Percentiles rank a stretch among this genome's conserved stretches.
Evolutionary conservation across 208 protist species (phyloP).

Genomic region (Trypanosoma mega): DNA sequence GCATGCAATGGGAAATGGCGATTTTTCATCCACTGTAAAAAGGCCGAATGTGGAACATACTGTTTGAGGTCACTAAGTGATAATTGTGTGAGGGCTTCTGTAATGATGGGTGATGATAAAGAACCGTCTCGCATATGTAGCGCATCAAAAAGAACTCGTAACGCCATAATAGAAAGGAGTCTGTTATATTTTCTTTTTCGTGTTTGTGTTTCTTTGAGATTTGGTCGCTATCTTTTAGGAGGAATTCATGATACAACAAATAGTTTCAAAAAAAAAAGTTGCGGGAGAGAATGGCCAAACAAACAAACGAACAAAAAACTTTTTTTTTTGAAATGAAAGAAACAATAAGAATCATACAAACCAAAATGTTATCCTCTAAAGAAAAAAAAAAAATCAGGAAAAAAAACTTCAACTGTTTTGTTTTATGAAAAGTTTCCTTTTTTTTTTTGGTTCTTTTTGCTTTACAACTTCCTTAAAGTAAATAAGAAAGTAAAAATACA

Average conservation of each 20-base stretch:
- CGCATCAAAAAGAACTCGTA: constrained; percentile 4
- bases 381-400: constrained; percentile 1
- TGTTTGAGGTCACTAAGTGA: constrained; percentile 39
- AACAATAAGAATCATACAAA: background rate
- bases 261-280: constrained; percentile 5
- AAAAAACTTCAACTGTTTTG: background rate
- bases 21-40: constrained; percentile 26
- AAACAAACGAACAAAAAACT: constrained; percentile 14
- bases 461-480: too few species aligned
- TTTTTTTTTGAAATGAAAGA: background rate
- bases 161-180: background rate
- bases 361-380: background rate
- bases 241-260: too few species aligned
- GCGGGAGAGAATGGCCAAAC: background rate
- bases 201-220: background rate
- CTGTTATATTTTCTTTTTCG: too few species aligned
- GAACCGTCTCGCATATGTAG: background rate
- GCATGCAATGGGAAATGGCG: constrained; percentile 27
- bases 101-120: constrained; percentile 14
- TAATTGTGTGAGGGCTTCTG: constrained; percentile 35
- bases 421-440: too few species aligned
- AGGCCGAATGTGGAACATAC: constrained; percentile 42
- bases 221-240: background rate
- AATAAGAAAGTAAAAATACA: too few species aligned
- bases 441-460: too few species aligned